Conservation (phyloP, 768 basidiomycete genomes). For the Tremella fuciformis region DNA sequence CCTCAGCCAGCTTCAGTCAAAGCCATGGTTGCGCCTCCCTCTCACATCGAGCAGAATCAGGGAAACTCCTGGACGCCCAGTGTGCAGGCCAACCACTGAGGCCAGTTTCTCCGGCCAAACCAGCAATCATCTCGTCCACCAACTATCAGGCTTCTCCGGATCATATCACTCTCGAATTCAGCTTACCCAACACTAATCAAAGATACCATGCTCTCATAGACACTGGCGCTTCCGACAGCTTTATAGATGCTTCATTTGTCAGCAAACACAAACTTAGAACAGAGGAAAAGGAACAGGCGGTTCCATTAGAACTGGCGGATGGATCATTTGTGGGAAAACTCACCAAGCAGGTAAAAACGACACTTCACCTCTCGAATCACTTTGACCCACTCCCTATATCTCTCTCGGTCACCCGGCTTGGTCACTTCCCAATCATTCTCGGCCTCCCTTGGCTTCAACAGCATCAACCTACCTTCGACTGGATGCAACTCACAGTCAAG, state of each 20-base stretch:
- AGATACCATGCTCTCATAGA: conserved; percentile 1
- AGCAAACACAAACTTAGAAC: not conserved
- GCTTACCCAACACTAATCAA: no score
- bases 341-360: not conserved
- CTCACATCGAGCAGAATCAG: not conserved
- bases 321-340: not conserved
- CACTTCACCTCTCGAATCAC: not conserved
- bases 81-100: not conserved
- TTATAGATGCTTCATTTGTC: conserved; percentile 3
- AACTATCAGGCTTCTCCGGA: not conserved
- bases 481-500: conserved; percentile 4
- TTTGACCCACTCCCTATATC: not conserved
- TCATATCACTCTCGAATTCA: not conserved
- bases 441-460: conserved; percentile 8
- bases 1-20: not conserved
- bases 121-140: not conserved
- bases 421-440: not conserved
- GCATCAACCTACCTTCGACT: not conserved
- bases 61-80: not conserved
- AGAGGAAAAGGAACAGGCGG: not conserved
- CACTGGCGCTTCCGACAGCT: conserved; percentile 5
- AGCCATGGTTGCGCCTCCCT: not conserved
- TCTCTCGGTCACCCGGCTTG: not conserved
- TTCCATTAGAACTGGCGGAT: not conserved
- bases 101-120: not conserved